A percentile compares a stretch with the other conserved stretches of the same genome.
Conservation (phyloP, 164 flowering plant species). For the Berberis thunbergii region DNA sequence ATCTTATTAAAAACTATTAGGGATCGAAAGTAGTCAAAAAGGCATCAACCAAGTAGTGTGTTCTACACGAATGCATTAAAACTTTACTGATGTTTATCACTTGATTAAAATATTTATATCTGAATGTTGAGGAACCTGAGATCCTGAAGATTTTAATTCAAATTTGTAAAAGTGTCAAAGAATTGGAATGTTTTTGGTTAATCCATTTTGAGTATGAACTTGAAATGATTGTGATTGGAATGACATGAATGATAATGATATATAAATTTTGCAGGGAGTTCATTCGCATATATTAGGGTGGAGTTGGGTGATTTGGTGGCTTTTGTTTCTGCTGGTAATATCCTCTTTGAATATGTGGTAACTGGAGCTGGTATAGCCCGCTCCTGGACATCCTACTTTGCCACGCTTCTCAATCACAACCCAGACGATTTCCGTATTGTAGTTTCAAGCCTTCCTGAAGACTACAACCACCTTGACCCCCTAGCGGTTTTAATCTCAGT, state of each 20-base stretch:
- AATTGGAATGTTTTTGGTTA: too few relatives aligned
- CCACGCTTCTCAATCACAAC: conserved; percentile 41
- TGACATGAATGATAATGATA: background rate
- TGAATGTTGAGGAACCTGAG: too few relatives aligned
- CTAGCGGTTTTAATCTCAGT: conserved; percentile 33
- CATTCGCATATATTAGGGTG: conserved; percentile 66
- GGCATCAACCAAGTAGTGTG: too few relatives aligned
- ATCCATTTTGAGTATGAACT: too few relatives aligned
- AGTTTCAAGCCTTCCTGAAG: conserved; percentile 17
- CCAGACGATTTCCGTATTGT: conserved; percentile 34
- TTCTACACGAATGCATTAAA: too few relatives aligned
- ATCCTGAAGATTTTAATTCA: background rate
- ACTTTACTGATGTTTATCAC: too few relatives aligned
- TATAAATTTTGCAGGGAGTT: conserved; percentile 37
- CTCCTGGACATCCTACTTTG: conserved; percentile 68
- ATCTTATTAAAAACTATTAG: too few relatives aligned
- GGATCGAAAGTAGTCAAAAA: too few relatives aligned
- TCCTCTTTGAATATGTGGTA: conserved; percentile 49
- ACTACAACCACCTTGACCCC: conserved; percentile 52
- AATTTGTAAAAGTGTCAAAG: too few relatives aligned
- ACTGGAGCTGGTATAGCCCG: conserved; percentile 59
- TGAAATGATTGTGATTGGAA: background rate
- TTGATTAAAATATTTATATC: too few relatives aligned
- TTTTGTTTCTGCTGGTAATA: conserved; percentile 70
- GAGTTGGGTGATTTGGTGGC: conserved; percentile 79